A percentile compares a stretch with the other conserved stretches of the same genome.
Evolutionary conservation across 2,329 filamentous ascomycete genomes (phyloP).

Genomic region (Cercospora nicotianae): DNA sequence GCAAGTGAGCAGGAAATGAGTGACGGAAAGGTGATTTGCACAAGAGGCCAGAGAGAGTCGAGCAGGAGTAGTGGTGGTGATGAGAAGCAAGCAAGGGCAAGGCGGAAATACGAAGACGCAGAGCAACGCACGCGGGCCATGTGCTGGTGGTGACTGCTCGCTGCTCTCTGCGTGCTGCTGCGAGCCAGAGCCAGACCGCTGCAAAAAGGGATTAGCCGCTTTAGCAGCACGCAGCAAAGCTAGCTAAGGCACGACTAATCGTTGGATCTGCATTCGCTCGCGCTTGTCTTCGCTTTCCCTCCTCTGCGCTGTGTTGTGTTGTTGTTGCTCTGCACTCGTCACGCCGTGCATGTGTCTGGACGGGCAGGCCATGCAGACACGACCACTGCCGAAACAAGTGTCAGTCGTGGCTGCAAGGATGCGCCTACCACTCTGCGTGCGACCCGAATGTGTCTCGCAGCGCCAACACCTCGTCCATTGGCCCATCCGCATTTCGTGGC

Average conservation of each 20-base stretch:
- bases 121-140: background rate
- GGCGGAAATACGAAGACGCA: background rate
- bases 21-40: constrained; percentile 2
- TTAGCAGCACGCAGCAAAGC: background rate
- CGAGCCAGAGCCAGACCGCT: background rate
- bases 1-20: constrained; percentile 8
- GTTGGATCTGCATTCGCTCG: background rate
- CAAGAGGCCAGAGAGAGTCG: background rate
- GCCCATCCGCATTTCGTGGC: background rate
- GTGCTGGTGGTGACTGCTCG: background rate
- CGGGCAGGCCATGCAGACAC: background rate
- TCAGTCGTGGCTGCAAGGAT: background rate
- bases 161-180: background rate
- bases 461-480: background rate
- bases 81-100: background rate
- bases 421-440: background rate
- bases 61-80: background rate
- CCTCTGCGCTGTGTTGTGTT: background rate
- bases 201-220: background rate
- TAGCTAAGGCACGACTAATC: background rate
- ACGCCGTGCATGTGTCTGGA: constrained; percentile 6
- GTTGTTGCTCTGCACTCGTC: background rate
- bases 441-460: background rate
- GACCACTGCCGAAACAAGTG: background rate
- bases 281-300: background rate